Evolutionary conservation across 352 stramenopile genomes (phyloP).

Genomic region (Aphanomyces astaci): DNA sequence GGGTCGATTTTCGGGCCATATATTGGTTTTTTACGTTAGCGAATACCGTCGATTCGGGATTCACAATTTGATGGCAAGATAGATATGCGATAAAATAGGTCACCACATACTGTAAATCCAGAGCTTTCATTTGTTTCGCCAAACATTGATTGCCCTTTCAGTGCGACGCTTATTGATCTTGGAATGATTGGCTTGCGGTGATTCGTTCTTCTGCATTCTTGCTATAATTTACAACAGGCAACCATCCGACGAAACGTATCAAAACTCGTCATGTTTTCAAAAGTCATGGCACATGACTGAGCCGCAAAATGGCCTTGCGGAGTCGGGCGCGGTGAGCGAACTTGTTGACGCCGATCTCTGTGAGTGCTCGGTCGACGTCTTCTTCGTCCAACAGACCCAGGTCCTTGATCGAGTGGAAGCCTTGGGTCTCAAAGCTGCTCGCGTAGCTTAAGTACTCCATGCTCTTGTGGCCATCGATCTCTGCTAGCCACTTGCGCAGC

Average conservation of each 20-base stretch:
- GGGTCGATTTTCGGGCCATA: no score
- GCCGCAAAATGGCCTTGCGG: constrained; percentile 54
- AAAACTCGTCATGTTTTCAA: background rate
- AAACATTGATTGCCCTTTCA: no score
- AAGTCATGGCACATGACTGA: constrained; percentile 20
- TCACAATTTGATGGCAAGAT: no score
- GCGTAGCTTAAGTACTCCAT: constrained; percentile 55
- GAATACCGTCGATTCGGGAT: no score
- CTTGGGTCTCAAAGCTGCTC: constrained; percentile 50
- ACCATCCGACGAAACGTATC: background rate
- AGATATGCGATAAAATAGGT: no score
- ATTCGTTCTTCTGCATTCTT: no score
- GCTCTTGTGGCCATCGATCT: constrained; percentile 38
- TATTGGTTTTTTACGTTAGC: no score
- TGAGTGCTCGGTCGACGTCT: constrained; percentile 69
- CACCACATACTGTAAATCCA: no score
- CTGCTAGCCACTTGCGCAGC: constrained; percentile 47
- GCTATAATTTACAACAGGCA: no score
- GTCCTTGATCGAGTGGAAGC: constrained; percentile 48
- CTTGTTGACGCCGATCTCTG: constrained; percentile 63
- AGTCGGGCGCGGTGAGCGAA: constrained; percentile 63
- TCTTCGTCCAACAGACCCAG: constrained; percentile 52
- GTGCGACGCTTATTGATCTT: no score
- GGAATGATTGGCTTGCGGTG: no score
- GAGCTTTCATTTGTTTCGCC: no score